Conservation (phyloP, 2,329 filamentous ascomycete species). For the Epichloe gansuensis region DNA sequence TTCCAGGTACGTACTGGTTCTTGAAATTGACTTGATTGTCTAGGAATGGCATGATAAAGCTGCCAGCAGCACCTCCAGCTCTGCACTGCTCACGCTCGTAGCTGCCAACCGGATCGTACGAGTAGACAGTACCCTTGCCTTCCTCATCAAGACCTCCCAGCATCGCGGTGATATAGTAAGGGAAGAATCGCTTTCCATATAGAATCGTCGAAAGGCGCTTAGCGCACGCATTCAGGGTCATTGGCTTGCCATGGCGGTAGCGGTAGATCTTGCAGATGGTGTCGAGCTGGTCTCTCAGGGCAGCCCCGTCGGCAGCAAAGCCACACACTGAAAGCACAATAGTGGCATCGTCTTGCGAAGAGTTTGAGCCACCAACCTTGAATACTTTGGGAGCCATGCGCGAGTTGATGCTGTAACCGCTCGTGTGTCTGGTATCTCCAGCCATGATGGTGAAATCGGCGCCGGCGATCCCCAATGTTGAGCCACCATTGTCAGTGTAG, state of each 20-base stretch:
- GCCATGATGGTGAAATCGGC: slow-evolving; percentile 92
- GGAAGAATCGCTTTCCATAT: slow-evolving; percentile 97
- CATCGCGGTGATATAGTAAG: slow-evolving; percentile 94
- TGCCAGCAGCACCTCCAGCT: slow-evolving; percentile 81
- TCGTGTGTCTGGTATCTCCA: slow-evolving; percentile 89
- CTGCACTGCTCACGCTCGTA: slow-evolving; percentile 96
- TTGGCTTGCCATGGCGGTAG: slow-evolving; percentile 94
- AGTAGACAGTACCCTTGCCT: slow-evolving; percentile 87
- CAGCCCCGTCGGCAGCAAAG: slow-evolving; percentile 88
- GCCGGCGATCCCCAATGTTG: slow-evolving; percentile 87
- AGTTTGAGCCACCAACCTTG: slow-evolving; percentile 84
- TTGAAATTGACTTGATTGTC: slow-evolving; percentile 99
- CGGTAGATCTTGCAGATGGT: slow-evolving; percentile 97
- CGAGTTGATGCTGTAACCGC: slow-evolving; percentile 98
- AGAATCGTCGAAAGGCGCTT: slow-evolving; percentile 91
- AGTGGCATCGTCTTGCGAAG: slow-evolving; percentile 70
- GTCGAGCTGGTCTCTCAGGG: slow-evolving; percentile 86
- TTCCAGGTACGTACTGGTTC: slow-evolving; percentile 89
- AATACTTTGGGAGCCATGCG: slow-evolving; percentile 92
- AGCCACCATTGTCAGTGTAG: slow-evolving; percentile 97
- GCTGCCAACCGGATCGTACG: slow-evolving; percentile 93
- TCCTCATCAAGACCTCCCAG: slow-evolving; percentile 89
- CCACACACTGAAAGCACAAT: slow-evolving; percentile 90
- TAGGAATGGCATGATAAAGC: slow-evolving; percentile 96
- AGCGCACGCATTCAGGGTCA: slow-evolving; percentile 87